Evolutionary conservation across 192 early-diverging fungal genomes (phyloP).

Genomic region (Spinellus fusiger): DNA sequence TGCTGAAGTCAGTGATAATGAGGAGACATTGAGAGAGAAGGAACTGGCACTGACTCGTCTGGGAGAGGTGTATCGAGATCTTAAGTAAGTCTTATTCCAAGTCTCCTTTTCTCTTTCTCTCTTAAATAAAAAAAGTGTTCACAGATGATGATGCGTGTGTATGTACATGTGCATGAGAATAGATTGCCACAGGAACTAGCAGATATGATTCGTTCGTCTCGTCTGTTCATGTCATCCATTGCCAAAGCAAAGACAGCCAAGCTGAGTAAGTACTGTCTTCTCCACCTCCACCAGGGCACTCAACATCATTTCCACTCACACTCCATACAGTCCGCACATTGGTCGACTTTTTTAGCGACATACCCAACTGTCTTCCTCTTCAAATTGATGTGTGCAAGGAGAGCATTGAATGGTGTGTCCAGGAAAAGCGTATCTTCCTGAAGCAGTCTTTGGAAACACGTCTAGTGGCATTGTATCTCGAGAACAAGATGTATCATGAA

Average conservation of each 20-base stretch:
- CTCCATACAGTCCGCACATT: conserved; percentile 61
- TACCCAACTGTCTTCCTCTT: conserved; percentile 78
- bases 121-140: not conserved
- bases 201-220: conserved; percentile 73
- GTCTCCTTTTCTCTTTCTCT: not conserved
- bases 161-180: not conserved
- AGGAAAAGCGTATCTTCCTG: conserved; percentile 92
- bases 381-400: conserved; percentile 94
- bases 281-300: not conserved
- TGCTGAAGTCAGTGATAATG: conserved; percentile 24
- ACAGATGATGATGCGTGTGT: not conserved
- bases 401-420: conserved; percentile 86
- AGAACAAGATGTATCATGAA: conserved; percentile 94
- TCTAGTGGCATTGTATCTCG: conserved; percentile 80
- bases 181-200: conserved; percentile 78
- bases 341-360: conserved; percentile 82
- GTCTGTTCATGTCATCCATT: conserved; percentile 71
- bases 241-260: conserved; percentile 97
- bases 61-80: conserved; percentile 65
- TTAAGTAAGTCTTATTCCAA: conserved; percentile 39
- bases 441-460: conserved; percentile 94
- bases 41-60: conserved; percentile 69
- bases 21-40: conserved; percentile 52
- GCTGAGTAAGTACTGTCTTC: conserved; percentile 54
- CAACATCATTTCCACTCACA: not conserved